These are phyloP conservation scores for Wickerhamomyces chambardii DNA, from an alignment of 805 yeast genomes.

Conservation along the genomic window DNA sequence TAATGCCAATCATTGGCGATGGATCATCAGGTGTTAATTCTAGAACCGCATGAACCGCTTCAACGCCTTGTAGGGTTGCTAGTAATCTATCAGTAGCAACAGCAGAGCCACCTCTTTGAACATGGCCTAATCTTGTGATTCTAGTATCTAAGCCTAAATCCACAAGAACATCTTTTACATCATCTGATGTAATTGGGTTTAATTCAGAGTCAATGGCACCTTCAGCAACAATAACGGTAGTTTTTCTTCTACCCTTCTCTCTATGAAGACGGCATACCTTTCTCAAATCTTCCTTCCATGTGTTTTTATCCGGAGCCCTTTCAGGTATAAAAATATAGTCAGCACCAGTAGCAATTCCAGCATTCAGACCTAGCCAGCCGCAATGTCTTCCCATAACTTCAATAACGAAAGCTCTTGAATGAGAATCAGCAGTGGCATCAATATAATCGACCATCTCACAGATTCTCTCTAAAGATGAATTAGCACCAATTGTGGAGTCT, in stretches of 20 bases:
- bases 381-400: constrained; percentile 91
- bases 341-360: constrained; percentile 75
- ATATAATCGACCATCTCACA: constrained; percentile 72
- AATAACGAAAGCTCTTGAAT: constrained; percentile 74
- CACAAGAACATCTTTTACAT: constrained; percentile 58
- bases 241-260: constrained; percentile 64
- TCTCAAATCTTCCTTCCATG: constrained; percentile 64
- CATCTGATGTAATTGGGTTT: constrained; percentile 55
- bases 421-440: constrained; percentile 79
- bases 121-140: constrained; percentile 72
- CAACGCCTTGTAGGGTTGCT: constrained; percentile 78
- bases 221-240: constrained; percentile 76
- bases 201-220: constrained; percentile 71
- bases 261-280: constrained; percentile 58
- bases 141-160: constrained; percentile 69
- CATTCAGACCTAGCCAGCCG: constrained; percentile 81
- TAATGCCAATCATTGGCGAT: constrained; percentile 70
- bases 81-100: constrained; percentile 65
- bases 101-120: constrained; percentile 79
- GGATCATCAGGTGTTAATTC: constrained; percentile 64
- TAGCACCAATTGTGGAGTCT: constrained; percentile 77
- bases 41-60: constrained; percentile 68
- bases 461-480: constrained; percentile 68
- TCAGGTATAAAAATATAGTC: constrained; percentile 79
- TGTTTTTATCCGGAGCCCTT: constrained; percentile 52